Evolutionary conservation across 169 alveolate genomes (phyloP), one percentile per base, ranked within the genome.

Genomic region (Eimeria brunetti): DNA sequence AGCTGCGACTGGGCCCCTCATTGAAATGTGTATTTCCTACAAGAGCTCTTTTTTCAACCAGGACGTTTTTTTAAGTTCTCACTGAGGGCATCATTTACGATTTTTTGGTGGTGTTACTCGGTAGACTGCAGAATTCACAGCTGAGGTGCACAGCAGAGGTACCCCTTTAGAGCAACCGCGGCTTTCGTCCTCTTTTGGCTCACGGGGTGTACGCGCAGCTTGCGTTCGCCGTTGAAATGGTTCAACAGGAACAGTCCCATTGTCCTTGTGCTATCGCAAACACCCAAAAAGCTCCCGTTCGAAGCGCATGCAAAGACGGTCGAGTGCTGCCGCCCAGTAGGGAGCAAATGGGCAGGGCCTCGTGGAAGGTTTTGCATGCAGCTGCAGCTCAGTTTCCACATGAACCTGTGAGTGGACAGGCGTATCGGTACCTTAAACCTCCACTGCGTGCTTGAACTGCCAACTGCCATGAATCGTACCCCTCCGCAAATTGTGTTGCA

Each of bases 321-420:
- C 62, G 49, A 46, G 84, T 92, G 60, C 51, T 81, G 64, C 98
- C 99, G 60, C 98, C 98, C 8, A 97, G 95, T 56, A 95, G 99
- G 60, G 96, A 56, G 46, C 98, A 98, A 78, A 95, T 98, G 71
- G 99, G 99, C 27, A 78, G 98, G 33, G 98, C 98, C 62, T 96
- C 98, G 1, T 98, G 99, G 99, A 78, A 96, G 84, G 90, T 96
- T 71, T 89, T 98, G 91, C 99, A 98, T 60, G 90, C 98, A n/a
- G 92, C 97, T 69, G 97, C 98, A 1, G 97, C 98, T 2, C 89
- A 96, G n/a, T 97, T 96, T 76, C 98, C 98, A 1, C 94, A 94
- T 36, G 36, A 91, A 5, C 98, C 98, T 60, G 98, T 97, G 78
- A 89, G 97, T n/a, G 38, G 14, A 7, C 69, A 33, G 38, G 81